Percentiles rank a stretch among this genome's conserved stretches.
Conservation (phyloP, 495 filamentous ascomycete species). For the Melanomma pulvis-pyrius region DNA sequence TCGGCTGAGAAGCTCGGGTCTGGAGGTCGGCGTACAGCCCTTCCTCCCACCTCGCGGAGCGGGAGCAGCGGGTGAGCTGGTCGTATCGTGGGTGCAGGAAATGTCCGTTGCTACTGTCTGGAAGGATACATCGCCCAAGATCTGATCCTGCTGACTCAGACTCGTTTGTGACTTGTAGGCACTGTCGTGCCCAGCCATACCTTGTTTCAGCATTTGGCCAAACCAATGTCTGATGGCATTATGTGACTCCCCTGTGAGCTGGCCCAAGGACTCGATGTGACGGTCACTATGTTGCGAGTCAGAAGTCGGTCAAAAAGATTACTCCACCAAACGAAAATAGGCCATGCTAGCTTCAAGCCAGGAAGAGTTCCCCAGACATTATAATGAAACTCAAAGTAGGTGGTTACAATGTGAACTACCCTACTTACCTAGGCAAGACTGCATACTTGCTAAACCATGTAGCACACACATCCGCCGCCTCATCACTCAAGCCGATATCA, state of each 20-base stretch:
- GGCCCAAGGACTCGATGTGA: conserved; percentile 32
- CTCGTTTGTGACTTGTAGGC: conserved; percentile 36
- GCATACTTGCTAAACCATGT: conserved; percentile 36
- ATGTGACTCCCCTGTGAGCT: conserved; percentile 29
- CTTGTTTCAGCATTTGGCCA: conserved; percentile 33
- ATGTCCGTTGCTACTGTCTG: neutral
- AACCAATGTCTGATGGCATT: conserved; percentile 35
- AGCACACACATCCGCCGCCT: conserved; percentile 36
- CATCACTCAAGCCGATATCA: conserved; percentile 31
- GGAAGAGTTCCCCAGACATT: no score
- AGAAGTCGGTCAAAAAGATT: neutral
- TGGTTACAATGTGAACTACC: neutral
- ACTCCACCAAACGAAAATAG: neutral
- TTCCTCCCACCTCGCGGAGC: conserved; percentile 24
- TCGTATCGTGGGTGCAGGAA: conserved; percentile 14
- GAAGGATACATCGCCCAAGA: neutral
- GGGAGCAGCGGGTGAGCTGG: neutral
- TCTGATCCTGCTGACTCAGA: conserved; percentile 16
- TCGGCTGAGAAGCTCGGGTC: conserved; percentile 21
- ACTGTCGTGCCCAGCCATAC: conserved; percentile 32
- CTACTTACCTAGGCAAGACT: conserved; percentile 25
- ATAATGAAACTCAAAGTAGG: neutral
- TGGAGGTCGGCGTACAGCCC: conserved; percentile 25
- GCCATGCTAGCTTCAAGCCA: neutral
- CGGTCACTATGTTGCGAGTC: conserved; percentile 22